Conservation (phyloP, 805 yeast genomes). For the Zygotorulaspora danielsina region DNA sequence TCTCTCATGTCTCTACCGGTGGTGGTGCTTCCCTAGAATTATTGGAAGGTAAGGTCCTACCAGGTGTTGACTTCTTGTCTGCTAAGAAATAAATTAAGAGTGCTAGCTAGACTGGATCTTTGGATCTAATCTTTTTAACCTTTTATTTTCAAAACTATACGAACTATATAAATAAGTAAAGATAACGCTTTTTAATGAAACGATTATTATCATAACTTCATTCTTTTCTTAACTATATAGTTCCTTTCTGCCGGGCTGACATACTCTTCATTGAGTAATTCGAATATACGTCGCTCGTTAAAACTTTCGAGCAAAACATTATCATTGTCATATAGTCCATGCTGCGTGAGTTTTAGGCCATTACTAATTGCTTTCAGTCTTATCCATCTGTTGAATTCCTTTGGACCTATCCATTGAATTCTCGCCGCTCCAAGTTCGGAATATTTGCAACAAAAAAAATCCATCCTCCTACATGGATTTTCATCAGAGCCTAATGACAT, state of each 20-base stretch:
- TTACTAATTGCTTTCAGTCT: slow-evolving; percentile 25
- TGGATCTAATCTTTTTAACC: slow-evolving; percentile 1
- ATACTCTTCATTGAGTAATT: slow-evolving; percentile 22
- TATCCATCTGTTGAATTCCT: slow-evolving; percentile 32
- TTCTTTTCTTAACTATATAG: slow-evolving; percentile 10
- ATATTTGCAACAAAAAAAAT: slow-evolving; percentile 32
- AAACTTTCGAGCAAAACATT: slow-evolving; percentile 23
- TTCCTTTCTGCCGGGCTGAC: slow-evolving; percentile 19
- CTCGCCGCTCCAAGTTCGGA: slow-evolving; percentile 33
- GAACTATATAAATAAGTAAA: slow-evolving; percentile 9
- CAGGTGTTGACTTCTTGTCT: slow-evolving; percentile 94
- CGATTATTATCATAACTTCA: slow-evolving; percentile 10
- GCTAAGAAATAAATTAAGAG: slow-evolving; percentile 46
- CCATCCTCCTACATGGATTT: slow-evolving; percentile 30
- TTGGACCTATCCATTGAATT: slow-evolving; percentile 34
- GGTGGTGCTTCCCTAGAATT: slow-evolving; percentile 99
- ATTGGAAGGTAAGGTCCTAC: slow-evolving; percentile 96
- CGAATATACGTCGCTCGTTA: slow-evolving; percentile 27
- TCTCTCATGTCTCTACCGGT: slow-evolving; percentile 98
- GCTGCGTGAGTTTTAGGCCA: slow-evolving; percentile 31
- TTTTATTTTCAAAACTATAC: slow-evolving; percentile 3
- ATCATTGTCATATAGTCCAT: slow-evolving; percentile 29
- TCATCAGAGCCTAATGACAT: slow-evolving; percentile 22
- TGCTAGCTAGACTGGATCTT: not conserved
- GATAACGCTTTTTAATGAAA: slow-evolving; percentile 16